Evolutionary conservation across 2,329 filamentous ascomycete species (phyloP).

Genomic region (Penicillium vulpinum): DNA sequence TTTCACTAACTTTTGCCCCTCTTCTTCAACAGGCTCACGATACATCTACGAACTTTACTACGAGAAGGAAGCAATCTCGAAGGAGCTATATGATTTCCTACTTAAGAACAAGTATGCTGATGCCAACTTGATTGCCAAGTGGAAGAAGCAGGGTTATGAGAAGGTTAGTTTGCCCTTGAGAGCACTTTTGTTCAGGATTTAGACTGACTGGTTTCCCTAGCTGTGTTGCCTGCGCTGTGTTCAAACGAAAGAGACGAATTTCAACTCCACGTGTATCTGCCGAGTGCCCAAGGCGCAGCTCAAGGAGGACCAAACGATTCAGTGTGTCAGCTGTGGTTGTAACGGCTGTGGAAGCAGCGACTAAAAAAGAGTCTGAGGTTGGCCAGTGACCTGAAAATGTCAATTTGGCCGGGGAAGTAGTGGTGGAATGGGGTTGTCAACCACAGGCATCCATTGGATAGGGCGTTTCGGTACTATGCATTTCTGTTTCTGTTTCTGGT

Average conservation of each 20-base stretch:
- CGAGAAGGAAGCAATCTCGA: conserved; percentile 92
- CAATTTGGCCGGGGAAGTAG: not conserved
- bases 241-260: conserved; percentile 99
- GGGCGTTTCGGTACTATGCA: conserved; percentile 14
- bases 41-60: conserved; percentile 99
- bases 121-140: conserved; percentile 94
- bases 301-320: conserved; percentile 85
- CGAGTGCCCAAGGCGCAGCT: conserved; percentile 88
- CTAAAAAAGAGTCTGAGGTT: conserved; percentile 40
- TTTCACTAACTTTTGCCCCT: not conserved
- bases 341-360: conserved; percentile 85
- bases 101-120: conserved; percentile 97
- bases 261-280: conserved; percentile 95
- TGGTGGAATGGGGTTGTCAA: not conserved
- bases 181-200: not conserved
- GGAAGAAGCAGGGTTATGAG: conserved; percentile 99
- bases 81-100: conserved; percentile 89
- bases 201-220: conserved; percentile 45
- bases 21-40: conserved; percentile 56
- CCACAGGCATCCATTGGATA: conserved; percentile 7
- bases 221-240: conserved; percentile 94
- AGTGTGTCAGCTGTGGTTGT: conserved; percentile 95
- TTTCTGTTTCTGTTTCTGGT: not conserved
- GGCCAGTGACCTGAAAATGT: not conserved
- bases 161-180: conserved; percentile 61